These are phyloP conservation scores for Orbilia ellipsospora DNA, from an alignment of 2,329 filamentous ascomycete genomes.

Conservation along the genomic window DNA sequence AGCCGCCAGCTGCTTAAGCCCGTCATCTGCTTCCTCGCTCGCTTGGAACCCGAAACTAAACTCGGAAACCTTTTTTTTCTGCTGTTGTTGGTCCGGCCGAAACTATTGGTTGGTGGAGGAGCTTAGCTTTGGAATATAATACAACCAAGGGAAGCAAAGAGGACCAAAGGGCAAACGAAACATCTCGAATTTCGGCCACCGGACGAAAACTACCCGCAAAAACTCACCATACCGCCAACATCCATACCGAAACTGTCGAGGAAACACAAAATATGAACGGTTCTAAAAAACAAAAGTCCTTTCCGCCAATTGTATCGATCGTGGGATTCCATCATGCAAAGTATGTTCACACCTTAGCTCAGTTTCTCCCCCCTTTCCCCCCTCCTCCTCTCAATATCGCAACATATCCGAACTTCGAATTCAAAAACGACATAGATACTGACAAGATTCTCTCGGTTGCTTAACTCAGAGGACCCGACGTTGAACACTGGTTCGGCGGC, in stretches of 20 bases:
- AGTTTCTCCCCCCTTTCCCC: background rate
- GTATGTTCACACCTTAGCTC: conserved; percentile 57
- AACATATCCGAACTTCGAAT: background rate
- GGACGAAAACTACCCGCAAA: background rate
- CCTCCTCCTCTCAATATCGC: conserved; percentile 17
- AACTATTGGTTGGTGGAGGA: too few relatives aligned
- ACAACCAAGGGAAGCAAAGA: too few relatives aligned
- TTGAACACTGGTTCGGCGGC: conserved; percentile 88
- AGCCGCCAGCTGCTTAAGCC: background rate
- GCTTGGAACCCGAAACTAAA: background rate
- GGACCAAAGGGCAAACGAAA: too few relatives aligned
- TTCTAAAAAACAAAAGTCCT: conserved; percentile 60
- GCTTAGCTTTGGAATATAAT: too few relatives aligned
- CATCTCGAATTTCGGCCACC: too few relatives aligned
- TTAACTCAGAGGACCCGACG: conserved; percentile 78
- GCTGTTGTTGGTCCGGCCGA: too few relatives aligned
- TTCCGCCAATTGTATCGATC: conserved; percentile 78
- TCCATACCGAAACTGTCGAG: background rate
- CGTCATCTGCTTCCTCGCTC: background rate
- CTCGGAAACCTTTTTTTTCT: background rate
- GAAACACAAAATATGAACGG: conserved; percentile 28
- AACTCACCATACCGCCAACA: background rate
- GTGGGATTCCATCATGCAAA: conserved; percentile 86
- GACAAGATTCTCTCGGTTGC: too few relatives aligned
- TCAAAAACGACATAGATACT: too few relatives aligned